Evolutionary conservation across 31 red algal genomes (phyloP).

Genomic region (Porphyra umbilicalis): DNA sequence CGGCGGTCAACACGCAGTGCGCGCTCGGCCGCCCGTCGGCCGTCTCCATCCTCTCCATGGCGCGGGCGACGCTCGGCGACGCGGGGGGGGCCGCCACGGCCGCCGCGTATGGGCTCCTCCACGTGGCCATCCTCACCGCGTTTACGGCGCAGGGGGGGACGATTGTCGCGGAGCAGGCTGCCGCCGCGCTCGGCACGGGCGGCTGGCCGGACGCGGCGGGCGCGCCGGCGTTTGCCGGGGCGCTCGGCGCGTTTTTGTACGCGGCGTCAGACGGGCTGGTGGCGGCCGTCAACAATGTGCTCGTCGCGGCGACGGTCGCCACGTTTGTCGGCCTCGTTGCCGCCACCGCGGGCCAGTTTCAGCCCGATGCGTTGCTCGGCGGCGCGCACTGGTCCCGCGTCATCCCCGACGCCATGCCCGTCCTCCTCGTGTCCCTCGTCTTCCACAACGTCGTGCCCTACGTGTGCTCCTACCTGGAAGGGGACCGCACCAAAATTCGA

Average conservation of each 20-base stretch:
- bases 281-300: constrained; percentile 27
- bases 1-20: constrained; percentile 41
- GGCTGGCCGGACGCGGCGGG: background rate
- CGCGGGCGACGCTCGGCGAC: constrained; percentile 17
- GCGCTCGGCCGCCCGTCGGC: constrained; percentile 26
- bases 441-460: constrained; percentile 9
- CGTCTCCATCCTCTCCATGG: constrained; percentile 40
- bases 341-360: background rate
- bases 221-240: constrained; percentile 7
- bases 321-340: background rate
- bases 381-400: background rate
- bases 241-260: constrained; percentile 28
- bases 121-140: constrained; percentile 63
- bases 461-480: constrained; percentile 9
- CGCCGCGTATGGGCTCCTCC: constrained; percentile 34
- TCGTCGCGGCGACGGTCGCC: constrained; percentile 8
- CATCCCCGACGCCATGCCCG: constrained; percentile 11
- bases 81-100: constrained; percentile 10
- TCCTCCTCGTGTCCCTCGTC: background rate
- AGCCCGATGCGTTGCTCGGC: background rate
- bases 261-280: constrained; percentile 6
- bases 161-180: constrained; percentile 5
- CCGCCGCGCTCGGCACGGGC: background rate
- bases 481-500: constrained; percentile 32
- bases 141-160: constrained; percentile 49